Conservation (phyloP, 2,329 filamentous ascomycete genomes). For the Aspergillus vadensis region DNA sequence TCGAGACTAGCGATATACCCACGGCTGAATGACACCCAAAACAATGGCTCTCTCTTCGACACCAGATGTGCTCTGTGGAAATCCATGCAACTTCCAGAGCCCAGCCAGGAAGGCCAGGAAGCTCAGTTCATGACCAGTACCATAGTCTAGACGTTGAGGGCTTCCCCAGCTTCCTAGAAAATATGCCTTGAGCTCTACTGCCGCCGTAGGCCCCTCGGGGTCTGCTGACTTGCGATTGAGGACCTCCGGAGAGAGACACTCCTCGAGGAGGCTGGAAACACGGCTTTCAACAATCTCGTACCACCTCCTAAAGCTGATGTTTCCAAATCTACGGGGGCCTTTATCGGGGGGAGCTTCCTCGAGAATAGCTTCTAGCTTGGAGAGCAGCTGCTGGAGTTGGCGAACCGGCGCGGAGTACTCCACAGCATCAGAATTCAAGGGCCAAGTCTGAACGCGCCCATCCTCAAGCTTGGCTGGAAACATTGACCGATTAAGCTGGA, state of each 20-base stretch:
- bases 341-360: conserved; percentile 79
- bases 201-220: conserved; percentile 49
- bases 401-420: conserved; percentile 61
- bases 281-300: conserved; percentile 66
- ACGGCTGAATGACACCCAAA: conserved; percentile 79
- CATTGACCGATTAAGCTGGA: conserved; percentile 87
- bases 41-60: conserved; percentile 77
- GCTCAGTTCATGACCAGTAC: conserved; percentile 92
- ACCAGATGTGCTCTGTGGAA: conserved; percentile 58
- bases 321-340: conserved; percentile 87
- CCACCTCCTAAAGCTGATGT: conserved; percentile 87
- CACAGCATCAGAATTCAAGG: conserved; percentile 42
- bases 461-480: conserved; percentile 64
- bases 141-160: conserved; percentile 86
- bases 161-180: conserved; percentile 86
- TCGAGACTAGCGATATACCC: conserved; percentile 45
- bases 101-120: conserved; percentile 89
- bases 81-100: conserved; percentile 87
- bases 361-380: conserved; percentile 66
- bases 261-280: conserved; percentile 57
- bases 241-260: conserved; percentile 57
- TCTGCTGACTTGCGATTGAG: conserved; percentile 36
- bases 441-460: conserved; percentile 53
- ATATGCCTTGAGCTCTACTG: conserved; percentile 74
- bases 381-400: conserved; percentile 67